A percentile compares a stretch with the other conserved stretches of the same genome.
Evolutionary conservation across 257 asterid genomes (phyloP).

Genomic region (Leptodermis oblonga): DNA sequence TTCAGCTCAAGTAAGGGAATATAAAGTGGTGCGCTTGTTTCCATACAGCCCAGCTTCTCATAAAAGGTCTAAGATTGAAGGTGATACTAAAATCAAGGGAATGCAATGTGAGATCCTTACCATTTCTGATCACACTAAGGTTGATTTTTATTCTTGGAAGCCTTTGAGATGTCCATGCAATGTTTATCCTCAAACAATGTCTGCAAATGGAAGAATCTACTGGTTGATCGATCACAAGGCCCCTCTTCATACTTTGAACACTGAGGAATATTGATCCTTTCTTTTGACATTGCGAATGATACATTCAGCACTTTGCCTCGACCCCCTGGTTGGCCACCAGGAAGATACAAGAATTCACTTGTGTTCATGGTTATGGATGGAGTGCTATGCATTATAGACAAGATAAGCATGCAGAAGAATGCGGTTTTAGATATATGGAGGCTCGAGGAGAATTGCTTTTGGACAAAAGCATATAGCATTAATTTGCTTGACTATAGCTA

Average conservation of each 20-base stretch:
- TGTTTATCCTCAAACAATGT: background rate
- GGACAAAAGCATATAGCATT: background rate
- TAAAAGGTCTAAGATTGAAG: background rate
- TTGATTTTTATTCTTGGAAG: background rate
- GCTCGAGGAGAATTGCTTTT: background rate
- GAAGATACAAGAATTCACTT: background rate
- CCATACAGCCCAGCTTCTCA: too few species aligned
- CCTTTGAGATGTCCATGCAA: background rate
- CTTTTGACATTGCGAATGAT: background rate
- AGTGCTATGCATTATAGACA: background rate
- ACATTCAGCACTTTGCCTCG: background rate
- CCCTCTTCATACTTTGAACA: background rate
- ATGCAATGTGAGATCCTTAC: background rate
- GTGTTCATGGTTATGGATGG: background rate
- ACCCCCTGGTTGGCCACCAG: background rate
- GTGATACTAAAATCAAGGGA: background rate
- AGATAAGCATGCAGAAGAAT: background rate
- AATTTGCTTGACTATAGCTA: background rate
- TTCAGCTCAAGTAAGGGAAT: background rate
- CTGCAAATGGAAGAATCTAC: background rate
- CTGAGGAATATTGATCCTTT: background rate
- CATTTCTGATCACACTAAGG: background rate
- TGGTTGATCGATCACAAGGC: background rate
- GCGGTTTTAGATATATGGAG: background rate
- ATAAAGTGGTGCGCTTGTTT: conserved; percentile 1